Conservation (phyloP, 176 grass and related monocot genomes). For the Oropetium thomaeum region DNA sequence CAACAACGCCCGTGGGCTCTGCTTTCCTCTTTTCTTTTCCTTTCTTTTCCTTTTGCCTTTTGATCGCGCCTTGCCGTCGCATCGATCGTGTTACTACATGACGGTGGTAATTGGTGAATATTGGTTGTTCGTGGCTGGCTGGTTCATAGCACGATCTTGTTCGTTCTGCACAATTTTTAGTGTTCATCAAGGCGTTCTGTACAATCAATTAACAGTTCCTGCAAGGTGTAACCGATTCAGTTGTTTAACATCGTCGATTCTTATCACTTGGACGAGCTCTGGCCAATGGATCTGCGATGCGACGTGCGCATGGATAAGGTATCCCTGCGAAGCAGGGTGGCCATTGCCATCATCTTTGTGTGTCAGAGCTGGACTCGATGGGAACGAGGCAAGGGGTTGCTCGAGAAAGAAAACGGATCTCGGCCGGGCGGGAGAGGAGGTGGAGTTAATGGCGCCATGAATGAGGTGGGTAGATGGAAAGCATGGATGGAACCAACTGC, state of each 20-base stretch:
- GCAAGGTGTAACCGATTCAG: too few species aligned
- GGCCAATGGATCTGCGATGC: background rate
- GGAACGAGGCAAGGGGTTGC: background rate
- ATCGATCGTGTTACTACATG: background rate
- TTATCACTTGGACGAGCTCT: background rate
- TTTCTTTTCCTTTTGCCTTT: background rate
- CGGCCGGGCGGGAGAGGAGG: background rate
- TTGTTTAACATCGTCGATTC: too few species aligned
- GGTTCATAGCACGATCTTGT: background rate
- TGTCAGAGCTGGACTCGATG: slow-evolving; percentile 22
- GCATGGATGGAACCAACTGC: slow-evolving; percentile 2
- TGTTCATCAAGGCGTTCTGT: too few species aligned
- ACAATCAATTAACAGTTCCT: background rate
- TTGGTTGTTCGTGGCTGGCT: slow-evolving; percentile 17
- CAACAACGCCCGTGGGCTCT: background rate
- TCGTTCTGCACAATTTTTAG: background rate
- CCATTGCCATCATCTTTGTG: too few species aligned
- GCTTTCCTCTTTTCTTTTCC: background rate
- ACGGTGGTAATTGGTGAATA: slow-evolving; percentile 24
- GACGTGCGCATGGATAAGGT: background rate
- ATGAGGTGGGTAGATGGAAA: background rate
- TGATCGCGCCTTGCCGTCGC: background rate
- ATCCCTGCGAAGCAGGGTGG: too few species aligned
- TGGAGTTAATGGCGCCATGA: slow-evolving; percentile 35
- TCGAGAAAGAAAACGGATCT: background rate